A percentile compares a stretch with the other conserved stretches of the same genome.
Evolutionary conservation across 768 basidiomycete genomes (phyloP).

Genomic region (Suillus brevipes): DNA sequence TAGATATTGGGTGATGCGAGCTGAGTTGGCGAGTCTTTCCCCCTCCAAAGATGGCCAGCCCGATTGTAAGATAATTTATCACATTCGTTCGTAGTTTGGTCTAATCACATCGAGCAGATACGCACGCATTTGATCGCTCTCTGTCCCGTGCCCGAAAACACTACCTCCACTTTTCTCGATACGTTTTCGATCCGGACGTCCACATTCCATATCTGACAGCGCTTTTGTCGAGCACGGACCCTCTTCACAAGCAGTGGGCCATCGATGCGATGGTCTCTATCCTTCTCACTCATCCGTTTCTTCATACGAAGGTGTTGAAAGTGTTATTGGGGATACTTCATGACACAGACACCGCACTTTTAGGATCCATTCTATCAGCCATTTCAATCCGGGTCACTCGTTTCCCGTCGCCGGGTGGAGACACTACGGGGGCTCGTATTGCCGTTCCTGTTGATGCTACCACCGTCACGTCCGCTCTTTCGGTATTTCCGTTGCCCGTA

Average conservation of each 20-base stretch:
- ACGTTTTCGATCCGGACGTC: conserved; percentile 40
- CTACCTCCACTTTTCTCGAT: conserved; percentile 41
- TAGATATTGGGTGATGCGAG: conserved; percentile 63
- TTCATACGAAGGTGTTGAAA: conserved; percentile 36
- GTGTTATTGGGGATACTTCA: conserved; percentile 18
- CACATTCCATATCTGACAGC: conserved; percentile 49
- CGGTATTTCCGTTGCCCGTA: background rate
- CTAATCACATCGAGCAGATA: conserved; percentile 19
- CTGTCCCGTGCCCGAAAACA: conserved; percentile 39
- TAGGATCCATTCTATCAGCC: background rate
- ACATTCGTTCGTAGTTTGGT: background rate
- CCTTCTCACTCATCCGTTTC: conserved; percentile 34
- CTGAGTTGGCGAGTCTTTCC: conserved; percentile 36
- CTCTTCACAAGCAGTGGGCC: conserved; percentile 30
- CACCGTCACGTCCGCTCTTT: background rate
- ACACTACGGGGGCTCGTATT: background rate
- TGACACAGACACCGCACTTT: background rate
- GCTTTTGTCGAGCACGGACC: conserved; percentile 34
- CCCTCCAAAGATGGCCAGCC: conserved; percentile 12
- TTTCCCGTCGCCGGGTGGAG: background rate
- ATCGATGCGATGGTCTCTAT: conserved; percentile 36
- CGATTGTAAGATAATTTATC: conserved; percentile 17
- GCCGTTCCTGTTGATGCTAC: conserved; percentile 1
- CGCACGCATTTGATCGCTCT: conserved; percentile 11
- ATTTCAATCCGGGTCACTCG: conserved; percentile 1